phyloP scores from a whole-genome alignment of 441 rosid genomes.

The Euphorbia corollata region DNA sequence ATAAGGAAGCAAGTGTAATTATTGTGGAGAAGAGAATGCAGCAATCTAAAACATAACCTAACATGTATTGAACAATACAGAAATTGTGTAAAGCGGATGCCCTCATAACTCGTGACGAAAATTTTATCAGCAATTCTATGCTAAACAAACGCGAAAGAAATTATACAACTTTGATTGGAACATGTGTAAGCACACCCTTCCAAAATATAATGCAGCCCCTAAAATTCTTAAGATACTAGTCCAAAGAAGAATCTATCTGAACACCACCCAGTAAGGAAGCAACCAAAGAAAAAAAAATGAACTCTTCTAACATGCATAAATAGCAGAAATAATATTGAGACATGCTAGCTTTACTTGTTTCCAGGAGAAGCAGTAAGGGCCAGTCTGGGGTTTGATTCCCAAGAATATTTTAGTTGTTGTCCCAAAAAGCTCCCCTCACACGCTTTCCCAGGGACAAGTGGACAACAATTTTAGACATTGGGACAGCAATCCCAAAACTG shows the following conservation, averaged over 20 bases:
- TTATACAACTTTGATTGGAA: not conserved
- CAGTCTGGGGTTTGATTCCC: no score
- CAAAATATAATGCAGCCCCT: not conserved
- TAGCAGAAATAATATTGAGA: not conserved
- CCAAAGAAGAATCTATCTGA: not conserved
- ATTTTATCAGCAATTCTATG: not conserved
- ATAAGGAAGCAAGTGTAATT: slow-evolving; percentile 8
- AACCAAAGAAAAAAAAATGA: not conserved
- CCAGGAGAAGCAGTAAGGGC: not conserved
- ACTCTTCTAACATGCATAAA: not conserved
- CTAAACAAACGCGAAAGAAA: not conserved
- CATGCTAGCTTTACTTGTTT: not conserved
- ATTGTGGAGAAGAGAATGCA: not conserved
- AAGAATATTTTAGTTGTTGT: no score
- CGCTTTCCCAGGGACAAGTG: no score
- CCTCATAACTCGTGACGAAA: slow-evolving; percentile 14
- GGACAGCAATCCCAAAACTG: no score
- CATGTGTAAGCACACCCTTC: not conserved
- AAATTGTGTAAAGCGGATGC: not conserved
- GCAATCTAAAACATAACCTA: slow-evolving; percentile 13
- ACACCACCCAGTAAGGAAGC: not conserved
- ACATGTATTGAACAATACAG: slow-evolving; percentile 7
- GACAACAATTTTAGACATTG: no score
- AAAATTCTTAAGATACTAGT: not conserved
- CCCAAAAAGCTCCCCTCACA: no score